Evolutionary conservation across 2,329 filamentous ascomycete genomes (phyloP), one percentile per base, ranked within the genome.

Genomic region (Aspergillus ruber): DNA sequence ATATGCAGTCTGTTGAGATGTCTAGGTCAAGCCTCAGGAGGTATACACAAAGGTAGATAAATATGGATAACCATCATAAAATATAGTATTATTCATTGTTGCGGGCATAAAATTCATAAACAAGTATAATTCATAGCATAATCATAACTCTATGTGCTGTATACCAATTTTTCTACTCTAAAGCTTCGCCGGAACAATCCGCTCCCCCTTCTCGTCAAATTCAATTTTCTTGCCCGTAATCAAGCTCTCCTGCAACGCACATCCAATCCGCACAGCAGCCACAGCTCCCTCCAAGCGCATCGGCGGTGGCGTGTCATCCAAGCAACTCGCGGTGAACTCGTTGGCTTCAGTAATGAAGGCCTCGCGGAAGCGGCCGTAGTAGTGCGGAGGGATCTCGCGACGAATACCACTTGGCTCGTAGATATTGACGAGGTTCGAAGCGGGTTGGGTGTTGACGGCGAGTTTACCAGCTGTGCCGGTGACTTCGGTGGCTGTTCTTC

Each of bases 401-500:
- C 75, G 66, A 23, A 84, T 71, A 2, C 80, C 80, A 0, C 57
- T 68, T 0, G 72, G 42, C 54, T 81, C 72, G 57, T 79, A 74
- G 29, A 79, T 69, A 47, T 80, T 74, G 3, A 84, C 75, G 9
- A 82, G 66, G 46, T 77, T 77, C 1, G 65, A 66, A 27, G 67
- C 64, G 3, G 82, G 82, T 51, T 81, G 74, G 2, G 72, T 74
- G 57, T 85, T 85, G 52, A 85, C 69, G 1, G 72, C 67, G 4
- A 84, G 59, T 58, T 84, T 84, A 35, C 82, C 81, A 50, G 75
- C 72, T 6, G 81, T 85, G 21, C 81, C 82, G 45, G 84, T 80
- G 54, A 84, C 76, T 63, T 85, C 81, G 0, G 82, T 83, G 52
- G 17, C 38, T 40, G 5, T 13, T n/a, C 38, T 29, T 29, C 25